Evolutionary conservation across 768 basidiomycete genomes (phyloP), one percentile per base, ranked within the genome.

Genomic region (Candolleomyces aberdarensis): DNA sequence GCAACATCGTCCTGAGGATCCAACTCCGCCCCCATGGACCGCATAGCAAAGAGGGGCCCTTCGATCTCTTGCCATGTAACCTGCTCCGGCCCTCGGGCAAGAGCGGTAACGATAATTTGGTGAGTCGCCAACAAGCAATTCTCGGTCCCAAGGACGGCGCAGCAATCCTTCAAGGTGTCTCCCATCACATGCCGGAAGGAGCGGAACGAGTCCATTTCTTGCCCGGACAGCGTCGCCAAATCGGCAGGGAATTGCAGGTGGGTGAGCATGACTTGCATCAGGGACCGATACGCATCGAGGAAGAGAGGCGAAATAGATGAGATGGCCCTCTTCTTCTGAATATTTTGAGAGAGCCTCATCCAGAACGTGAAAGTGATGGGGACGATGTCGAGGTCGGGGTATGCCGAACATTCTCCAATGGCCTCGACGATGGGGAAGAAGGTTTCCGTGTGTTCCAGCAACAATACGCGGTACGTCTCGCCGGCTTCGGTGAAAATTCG

Each of bases 331-430:
- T 81, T 85, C 76, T 94, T 95, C 56, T 88, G 87, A 26, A 98
- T 85, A 58, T 85, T 88, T 68, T 92, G 89, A n/a, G 95, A 91
- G 40, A 99, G 87, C 17, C 91, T 88, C 86, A 94, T 95, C 97
- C 97, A 99, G 80, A 99, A 98, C 31, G 90, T 87, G 79, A 98
- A 98, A 11, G 97, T 98, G 73, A 98, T 96, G 4, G 91, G 92
- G 31, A 97, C 96, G 69, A 98, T 91, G 70, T 98, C 97, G 60
- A 98, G 87, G 71, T 98, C 94, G 15, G 84, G 83, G 75, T 92
- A 96, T 1, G 92, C 92, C 14, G 97, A 90, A 70, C 96, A 98
- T 68, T 90, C 85, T 9, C 91, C 91, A 65, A 99, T 96, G 22
- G 94, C 96, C 67, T 96, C 90, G 20, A 99, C 93, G 64, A 99